Evolutionary conservation across 2,329 filamentous ascomycete species (phyloP), one percentile per base, ranked within the genome.

Genomic region (Cercospora sp.): DNA sequence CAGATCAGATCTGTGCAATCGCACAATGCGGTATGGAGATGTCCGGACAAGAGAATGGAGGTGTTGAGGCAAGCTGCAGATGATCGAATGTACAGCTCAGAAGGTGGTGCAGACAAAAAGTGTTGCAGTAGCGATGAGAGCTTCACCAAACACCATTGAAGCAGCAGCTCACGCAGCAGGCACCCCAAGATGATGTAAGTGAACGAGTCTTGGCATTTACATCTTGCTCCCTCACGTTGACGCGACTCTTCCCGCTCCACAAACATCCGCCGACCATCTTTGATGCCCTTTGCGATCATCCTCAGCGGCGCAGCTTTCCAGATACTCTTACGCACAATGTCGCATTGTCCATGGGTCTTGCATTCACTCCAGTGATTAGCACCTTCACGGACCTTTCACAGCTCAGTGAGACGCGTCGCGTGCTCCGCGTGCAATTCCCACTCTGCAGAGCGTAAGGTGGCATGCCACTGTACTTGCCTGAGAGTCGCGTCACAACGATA

Each of bases 151-250:
- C 57, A 42, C 57, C 57, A 26, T 33, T n/a, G 28, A 13, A 23
- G 20, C 28, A 53, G 65, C 48, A 51, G 45, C 28, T 36, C 57
- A 40, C 57, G 9, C 57, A 16, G 33, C n/a, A 60, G 57, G 33
- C 20, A 60, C 57, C 30, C 30, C 57, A 60, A 23, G 48, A 55
- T 55, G 48, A 55, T 55, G 48, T 55, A 55, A 55, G 48, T 28
- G 48, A 55, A 0, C 48, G 23, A 30, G 23, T 55, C 48, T 30
- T 55, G 48, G 48, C 48, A 55, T 28, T 28, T 13, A 6, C 20
- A 36, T n/a, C 13, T 1, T 40, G 9, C 20, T 48, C n/a, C 8
- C 45, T 23, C 18, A 48, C n/a, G 42, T 20, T 48, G 45, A 12
- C 45, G 20, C 45, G 33, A 40, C 33, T 40, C 33, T 40, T 16